Base-by-base conservation (phyloP, 371 early-diverging fungal genomes). In the Mortierella sp. region DNA sequence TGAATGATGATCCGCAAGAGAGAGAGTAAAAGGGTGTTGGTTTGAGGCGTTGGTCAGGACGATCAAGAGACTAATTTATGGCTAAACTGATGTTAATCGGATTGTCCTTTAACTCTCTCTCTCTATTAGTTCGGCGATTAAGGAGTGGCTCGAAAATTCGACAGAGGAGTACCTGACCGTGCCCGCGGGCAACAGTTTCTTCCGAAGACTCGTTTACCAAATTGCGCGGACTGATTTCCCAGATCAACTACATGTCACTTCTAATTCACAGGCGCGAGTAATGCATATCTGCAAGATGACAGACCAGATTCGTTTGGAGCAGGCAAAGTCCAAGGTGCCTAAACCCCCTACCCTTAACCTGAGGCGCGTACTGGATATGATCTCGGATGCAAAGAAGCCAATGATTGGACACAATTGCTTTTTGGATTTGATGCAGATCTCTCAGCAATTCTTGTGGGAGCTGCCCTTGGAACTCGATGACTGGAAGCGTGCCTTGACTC, bases 401-500 rank as follows among this genome's bases (percentile, higher is more conserved):
- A 62, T 93, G 11, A 77, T 92, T 47, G 94, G 92, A 21, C 94
- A 93, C 79, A 93, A 93, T 77, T 84, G 90, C 82, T 82, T 86
- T 55, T 82, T 92, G 47, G 93, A 93, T 72, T 72, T 92, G 23
- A 84, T 87, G 72, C 92, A 91, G 29, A 83, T 87, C 1, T 72
- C 83, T 47, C 81, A 88, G 29, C 85, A 89, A 65, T 93, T 93
- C 62, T 66, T 84, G 68, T 57, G 75, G 59, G 75, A 76, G 7
- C 70, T 94, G 23, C 92, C 93, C 0, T 64, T 72, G 7, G 72
- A 82, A n/a, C 70, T 89, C 28, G 70, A 62, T 1, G 87, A 86
- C 12, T 91, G 88, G 85, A 90, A 91, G 74, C 64, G 59, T 0
- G 69, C 65, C 2, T 18, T 91, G 28, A 71, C 74, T 7, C 60